Evolutionary conservation across 331 rosid genomes (phyloP).

Genomic region (Cydonia oblonga): DNA sequence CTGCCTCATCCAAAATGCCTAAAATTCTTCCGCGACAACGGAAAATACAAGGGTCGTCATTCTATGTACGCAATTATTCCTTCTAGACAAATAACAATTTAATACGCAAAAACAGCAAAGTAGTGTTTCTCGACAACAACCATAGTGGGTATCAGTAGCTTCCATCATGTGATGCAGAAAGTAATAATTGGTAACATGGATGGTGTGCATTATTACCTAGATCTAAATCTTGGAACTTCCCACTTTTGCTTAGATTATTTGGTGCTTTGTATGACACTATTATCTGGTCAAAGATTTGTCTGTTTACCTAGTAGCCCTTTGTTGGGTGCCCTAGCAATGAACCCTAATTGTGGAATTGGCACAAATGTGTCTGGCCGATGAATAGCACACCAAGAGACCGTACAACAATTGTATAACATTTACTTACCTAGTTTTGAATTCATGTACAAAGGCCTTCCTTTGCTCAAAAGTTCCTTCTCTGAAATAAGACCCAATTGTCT

Average conservation of each 20-base stretch:
- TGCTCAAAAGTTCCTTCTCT: slow-evolving; percentile 7
- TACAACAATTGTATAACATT: neutral
- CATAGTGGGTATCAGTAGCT: neutral
- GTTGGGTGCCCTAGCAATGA: neutral
- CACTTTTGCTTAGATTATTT: neutral
- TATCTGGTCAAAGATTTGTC: neutral
- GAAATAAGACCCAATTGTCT: slow-evolving; percentile 36
- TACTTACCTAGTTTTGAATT: slow-evolving; percentile 41
- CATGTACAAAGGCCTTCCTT: slow-evolving; percentile 34
- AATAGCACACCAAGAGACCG: neutral
- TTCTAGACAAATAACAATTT: too few relatives aligned
- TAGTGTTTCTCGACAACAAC: neutral
- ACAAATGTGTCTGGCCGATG: neutral
- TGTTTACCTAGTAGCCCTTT: neutral
- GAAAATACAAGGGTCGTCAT: too few relatives aligned
- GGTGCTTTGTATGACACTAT: neutral
- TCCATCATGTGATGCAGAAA: too few relatives aligned
- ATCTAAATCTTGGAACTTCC: neutral
- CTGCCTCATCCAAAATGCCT: neutral
- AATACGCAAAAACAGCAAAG: too few relatives aligned
- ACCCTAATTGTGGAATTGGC: neutral
- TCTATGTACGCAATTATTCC: too few relatives aligned
- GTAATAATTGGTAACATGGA: neutral
- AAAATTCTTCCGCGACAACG: too few relatives aligned
- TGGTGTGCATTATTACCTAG: neutral